Evolutionary conservation across 257 asterid species (phyloP).

Genomic region (Hygrophila difformis): DNA sequence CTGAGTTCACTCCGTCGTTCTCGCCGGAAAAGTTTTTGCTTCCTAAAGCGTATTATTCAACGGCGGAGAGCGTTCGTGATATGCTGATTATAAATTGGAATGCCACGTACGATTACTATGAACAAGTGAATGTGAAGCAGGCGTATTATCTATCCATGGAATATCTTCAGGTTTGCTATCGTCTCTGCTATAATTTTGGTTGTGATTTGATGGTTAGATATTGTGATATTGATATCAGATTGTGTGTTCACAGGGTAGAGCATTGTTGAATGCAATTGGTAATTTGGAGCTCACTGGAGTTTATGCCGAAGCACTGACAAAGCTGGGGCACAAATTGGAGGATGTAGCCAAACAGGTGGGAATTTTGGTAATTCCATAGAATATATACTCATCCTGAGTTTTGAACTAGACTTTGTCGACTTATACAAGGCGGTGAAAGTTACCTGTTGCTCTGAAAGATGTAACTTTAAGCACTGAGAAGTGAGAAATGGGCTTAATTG

Average conservation of each 20-base stretch:
- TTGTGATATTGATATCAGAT: too few species aligned
- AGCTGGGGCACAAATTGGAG: slow-evolving; percentile 43
- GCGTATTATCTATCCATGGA: slow-evolving; percentile 65
- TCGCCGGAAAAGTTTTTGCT: slow-evolving; percentile 43
- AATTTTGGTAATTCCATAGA: too few species aligned
- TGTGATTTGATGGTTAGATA: too few species aligned
- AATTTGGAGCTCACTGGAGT: slow-evolving; percentile 52
- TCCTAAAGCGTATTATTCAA: slow-evolving; percentile 45
- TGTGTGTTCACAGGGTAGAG: slow-evolving; percentile 37
- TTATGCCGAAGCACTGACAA: slow-evolving; percentile 51
- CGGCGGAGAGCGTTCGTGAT: slow-evolving; percentile 60
- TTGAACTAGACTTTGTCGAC: too few species aligned
- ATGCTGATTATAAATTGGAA: slow-evolving; percentile 53
- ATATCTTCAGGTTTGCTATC: slow-evolving; percentile 42
- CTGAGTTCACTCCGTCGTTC: slow-evolving; percentile 55
- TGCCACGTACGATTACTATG: slow-evolving; percentile 42
- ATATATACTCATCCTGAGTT: too few species aligned
- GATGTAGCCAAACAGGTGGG: slow-evolving; percentile 45
- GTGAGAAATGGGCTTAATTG: background rate
- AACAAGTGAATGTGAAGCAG: slow-evolving; percentile 41
- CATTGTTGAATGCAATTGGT: slow-evolving; percentile 53
- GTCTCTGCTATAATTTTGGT: too few species aligned
- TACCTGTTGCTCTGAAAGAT: too few species aligned
- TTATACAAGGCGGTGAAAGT: too few species aligned
- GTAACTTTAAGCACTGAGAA: too few species aligned